Percentiles rank a stretch among this genome's conserved stretches.
phyloP scores from a whole-genome alignment of 1,284 basidiomycete genomes.

The Athelia psychrophila region DNA sequence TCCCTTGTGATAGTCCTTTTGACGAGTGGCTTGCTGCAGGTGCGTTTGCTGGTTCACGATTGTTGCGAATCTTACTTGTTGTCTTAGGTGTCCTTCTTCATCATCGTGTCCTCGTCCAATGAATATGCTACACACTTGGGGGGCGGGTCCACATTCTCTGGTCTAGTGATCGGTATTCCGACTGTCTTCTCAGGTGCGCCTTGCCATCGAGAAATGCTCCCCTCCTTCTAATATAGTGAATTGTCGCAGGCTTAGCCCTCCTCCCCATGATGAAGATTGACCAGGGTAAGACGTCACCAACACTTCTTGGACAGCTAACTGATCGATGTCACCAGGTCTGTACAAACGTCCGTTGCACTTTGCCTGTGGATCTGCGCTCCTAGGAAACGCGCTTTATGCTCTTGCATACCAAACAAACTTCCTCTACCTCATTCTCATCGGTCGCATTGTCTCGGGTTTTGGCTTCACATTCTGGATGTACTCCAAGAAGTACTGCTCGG shows the following conservation, averaged over 20 bases:
- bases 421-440: conserved; percentile 48
- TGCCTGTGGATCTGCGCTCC: conserved; percentile 35
- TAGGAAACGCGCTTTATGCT: conserved; percentile 43
- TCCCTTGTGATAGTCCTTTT: conserved; percentile 41
- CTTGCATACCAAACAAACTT: conserved; percentile 42
- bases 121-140: conserved; percentile 61
- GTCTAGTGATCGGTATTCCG: conserved; percentile 63
- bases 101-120: conserved; percentile 65
- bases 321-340: conserved; percentile 34
- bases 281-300: conserved; percentile 36
- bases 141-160: conserved; percentile 64
- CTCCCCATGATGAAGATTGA: conserved; percentile 58
- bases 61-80: neutral
- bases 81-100: conserved; percentile 60
- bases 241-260: conserved; percentile 43
- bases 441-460: conserved; percentile 46
- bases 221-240: conserved; percentile 33
- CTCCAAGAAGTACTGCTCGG: conserved; percentile 61
- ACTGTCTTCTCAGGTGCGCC: conserved; percentile 17
- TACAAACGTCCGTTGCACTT: conserved; percentile 48
- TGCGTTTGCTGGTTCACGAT: conserved; percentile 13
- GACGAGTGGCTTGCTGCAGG: conserved; percentile 45
- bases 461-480: conserved; percentile 49
- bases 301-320: neutral
- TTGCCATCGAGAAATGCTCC: conserved; percentile 23